Conservation (phyloP, 352 stramenopile genomes). For the Phytopythium helicoides region DNA sequence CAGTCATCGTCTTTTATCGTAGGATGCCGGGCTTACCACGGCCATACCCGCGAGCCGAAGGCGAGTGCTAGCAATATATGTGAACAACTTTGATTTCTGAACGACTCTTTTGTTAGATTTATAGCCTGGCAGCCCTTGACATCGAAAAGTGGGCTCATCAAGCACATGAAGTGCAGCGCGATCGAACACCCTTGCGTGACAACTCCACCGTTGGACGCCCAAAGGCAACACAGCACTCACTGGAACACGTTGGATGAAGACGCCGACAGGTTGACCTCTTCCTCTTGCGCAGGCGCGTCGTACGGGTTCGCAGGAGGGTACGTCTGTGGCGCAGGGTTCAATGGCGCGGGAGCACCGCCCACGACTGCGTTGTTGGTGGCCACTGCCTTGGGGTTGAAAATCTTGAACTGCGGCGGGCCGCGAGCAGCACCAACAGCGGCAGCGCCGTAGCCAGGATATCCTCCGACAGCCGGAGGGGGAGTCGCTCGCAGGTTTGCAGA, state of each 20-base stretch:
- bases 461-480: slow-evolving; percentile 19
- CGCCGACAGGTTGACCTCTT: slow-evolving; percentile 76
- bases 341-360: slow-evolving; percentile 11
- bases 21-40: no score
- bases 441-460: slow-evolving; percentile 23
- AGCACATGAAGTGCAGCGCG: no score
- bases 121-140: no score
- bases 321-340: slow-evolving; percentile 6
- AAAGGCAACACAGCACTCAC: slow-evolving; percentile 21
- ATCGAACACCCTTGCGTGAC: no score
- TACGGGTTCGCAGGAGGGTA: slow-evolving; percentile 9
- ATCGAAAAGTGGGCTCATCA: no score
- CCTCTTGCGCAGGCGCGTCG: slow-evolving; percentile 33
- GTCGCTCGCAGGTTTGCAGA: background rate
- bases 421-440: slow-evolving; percentile 4
- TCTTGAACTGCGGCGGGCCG: slow-evolving; percentile 80
- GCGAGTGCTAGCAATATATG: no score
- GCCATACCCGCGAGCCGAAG: no score
- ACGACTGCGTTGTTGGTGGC: slow-evolving; percentile 20
- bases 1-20: no score
- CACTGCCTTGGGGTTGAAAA: slow-evolving; percentile 82
- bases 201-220: background rate
- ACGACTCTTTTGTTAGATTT: no score
- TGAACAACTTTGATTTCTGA: no score
- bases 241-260: slow-evolving; percentile 62